phyloP scores from a whole-genome alignment of 2,329 filamentous ascomycete species.

The Verruconis gallopava region DNA sequence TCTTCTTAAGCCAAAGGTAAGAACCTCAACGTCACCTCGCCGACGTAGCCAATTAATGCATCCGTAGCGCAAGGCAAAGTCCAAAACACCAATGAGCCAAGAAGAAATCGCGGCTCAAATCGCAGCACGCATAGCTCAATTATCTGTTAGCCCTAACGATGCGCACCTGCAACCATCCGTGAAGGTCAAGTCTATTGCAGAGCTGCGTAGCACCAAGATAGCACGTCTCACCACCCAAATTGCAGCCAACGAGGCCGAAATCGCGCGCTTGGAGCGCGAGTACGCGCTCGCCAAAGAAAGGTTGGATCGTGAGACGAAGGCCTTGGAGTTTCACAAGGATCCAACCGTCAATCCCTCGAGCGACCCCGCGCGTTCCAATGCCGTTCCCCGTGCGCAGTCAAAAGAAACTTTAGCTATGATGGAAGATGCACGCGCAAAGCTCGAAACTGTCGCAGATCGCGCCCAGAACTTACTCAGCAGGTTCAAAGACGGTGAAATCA shows the following conservation, averaged over 20 bases:
- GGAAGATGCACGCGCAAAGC: not conserved
- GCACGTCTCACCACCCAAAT: constrained; percentile 8
- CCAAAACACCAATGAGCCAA: not conserved
- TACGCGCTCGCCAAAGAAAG: constrained; percentile 1
- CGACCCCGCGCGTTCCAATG: not conserved
- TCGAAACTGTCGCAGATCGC: not conserved
- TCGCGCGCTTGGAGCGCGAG: constrained; percentile 4
- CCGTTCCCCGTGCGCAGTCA: not conserved
- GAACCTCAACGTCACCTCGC: no score
- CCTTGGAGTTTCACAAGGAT: not conserved
- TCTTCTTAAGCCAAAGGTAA: no score
- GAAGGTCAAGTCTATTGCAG: constrained; percentile 7
- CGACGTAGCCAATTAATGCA: no score
- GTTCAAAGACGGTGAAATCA: not conserved
- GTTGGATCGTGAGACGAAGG: not conserved
- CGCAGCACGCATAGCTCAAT: constrained; percentile 6
- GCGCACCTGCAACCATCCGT: not conserved
- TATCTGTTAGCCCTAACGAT: not conserved
- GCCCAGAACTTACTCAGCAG: not conserved
- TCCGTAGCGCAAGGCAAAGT: no score
- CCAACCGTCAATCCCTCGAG: not conserved
- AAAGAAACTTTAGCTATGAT: not conserved
- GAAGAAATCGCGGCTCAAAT: constrained; percentile 6
- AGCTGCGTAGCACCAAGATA: constrained; percentile 6
- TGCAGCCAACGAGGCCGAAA: constrained; percentile 6